A percentile compares a stretch with the other conserved stretches of the same genome.
Conservation (phyloP, 345 rosid genomes). For the Garcia nutans region DNA sequence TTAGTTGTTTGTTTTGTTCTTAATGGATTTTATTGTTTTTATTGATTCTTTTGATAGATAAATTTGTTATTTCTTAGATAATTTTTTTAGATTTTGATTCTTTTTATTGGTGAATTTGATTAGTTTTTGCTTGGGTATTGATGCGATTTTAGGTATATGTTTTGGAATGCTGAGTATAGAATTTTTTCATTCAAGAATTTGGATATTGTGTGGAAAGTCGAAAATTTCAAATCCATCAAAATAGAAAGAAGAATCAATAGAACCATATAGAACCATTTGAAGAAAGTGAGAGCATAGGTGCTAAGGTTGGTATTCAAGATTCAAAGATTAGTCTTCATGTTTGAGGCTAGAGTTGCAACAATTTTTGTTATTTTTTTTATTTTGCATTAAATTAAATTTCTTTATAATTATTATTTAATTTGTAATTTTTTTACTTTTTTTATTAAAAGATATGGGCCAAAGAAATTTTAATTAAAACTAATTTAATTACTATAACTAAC, state of each 20-base stretch:
- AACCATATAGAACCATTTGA: slow-evolving; percentile 31
- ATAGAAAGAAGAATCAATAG: slow-evolving; percentile 32
- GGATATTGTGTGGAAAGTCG: slow-evolving; percentile 41
- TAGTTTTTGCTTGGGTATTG: neutral
- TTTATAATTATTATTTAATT: too few species aligned
- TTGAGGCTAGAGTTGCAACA: slow-evolving; percentile 29
- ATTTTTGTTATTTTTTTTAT: too few species aligned
- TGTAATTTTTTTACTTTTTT: too few species aligned
- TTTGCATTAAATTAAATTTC: too few species aligned
- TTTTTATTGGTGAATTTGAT: neutral
- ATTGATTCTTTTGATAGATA: slow-evolving; percentile 34
- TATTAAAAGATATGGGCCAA: too few species aligned
- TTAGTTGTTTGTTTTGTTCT: too few species aligned
- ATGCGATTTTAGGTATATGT: slow-evolving; percentile 56
- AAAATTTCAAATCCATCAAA: slow-evolving; percentile 23
- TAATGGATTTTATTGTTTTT: too few species aligned
- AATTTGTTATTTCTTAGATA: neutral
- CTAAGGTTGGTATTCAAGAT: slow-evolving; percentile 32
- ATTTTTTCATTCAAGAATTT: slow-evolving; percentile 68
- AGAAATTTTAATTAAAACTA: too few species aligned
- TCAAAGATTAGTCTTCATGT: slow-evolving; percentile 54
- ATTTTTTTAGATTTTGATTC: neutral
- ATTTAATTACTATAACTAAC: too few species aligned
- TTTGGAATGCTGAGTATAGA: slow-evolving; percentile 96
- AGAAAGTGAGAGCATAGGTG: slow-evolving; percentile 30